phyloP scores from a whole-genome alignment of 257 asterid species.

The Ehretia macrophylla region DNA sequence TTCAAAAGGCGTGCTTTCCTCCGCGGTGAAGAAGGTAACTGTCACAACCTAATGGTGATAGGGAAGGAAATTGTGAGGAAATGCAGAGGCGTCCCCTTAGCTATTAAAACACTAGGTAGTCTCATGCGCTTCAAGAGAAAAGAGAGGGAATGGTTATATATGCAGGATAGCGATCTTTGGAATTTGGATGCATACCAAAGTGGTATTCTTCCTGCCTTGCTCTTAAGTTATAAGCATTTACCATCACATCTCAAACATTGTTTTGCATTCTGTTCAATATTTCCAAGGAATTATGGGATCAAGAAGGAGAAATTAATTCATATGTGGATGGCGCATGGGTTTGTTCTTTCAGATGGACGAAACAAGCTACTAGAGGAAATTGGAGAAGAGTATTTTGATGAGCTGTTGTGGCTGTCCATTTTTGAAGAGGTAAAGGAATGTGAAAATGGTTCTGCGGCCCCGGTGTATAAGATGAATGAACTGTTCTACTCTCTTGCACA shows the following conservation, averaged over 20 bases:
- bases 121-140: slow-evolving; percentile 18
- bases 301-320: slow-evolving; percentile 16
- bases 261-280: slow-evolving; percentile 20
- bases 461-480: slow-evolving; percentile 14
- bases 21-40: slow-evolving; percentile 12
- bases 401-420: slow-evolving; percentile 14
- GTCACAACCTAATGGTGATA: slow-evolving; percentile 14
- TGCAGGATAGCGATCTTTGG: slow-evolving; percentile 26
- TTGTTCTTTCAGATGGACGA: slow-evolving; percentile 10
- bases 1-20: slow-evolving; percentile 22
- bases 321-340: slow-evolving; percentile 25
- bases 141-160: slow-evolving; percentile 18
- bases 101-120: slow-evolving; percentile 23
- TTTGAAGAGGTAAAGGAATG: slow-evolving; percentile 13
- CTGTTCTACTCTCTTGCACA: slow-evolving; percentile 14
- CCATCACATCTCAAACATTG: slow-evolving; percentile 22
- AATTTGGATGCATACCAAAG: slow-evolving; percentile 5
- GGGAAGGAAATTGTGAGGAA: slow-evolving; percentile 24
- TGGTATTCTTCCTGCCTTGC: slow-evolving; percentile 22
- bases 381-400: slow-evolving; percentile 20
- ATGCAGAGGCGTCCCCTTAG: slow-evolving; percentile 29
- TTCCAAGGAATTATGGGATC: slow-evolving; percentile 18
- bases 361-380: slow-evolving; percentile 17
- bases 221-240: slow-evolving; percentile 17
- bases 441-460: neutral